Evolutionary conservation across 345 rosid genomes (phyloP).

Genomic region (Corchorus olitorius): DNA sequence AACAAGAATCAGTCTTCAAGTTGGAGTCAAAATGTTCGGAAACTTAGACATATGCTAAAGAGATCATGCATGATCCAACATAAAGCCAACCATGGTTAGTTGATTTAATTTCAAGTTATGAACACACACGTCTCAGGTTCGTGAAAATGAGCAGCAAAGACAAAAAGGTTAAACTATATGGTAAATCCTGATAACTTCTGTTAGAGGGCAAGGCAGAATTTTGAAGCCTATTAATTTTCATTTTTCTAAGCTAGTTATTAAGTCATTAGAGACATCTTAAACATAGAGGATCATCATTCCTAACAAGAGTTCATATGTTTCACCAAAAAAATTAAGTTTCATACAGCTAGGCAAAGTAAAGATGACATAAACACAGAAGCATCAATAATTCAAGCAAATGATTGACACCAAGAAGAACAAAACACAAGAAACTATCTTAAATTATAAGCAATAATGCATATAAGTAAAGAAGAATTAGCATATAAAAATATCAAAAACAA

Average conservation of each 20-base stretch:
- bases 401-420: conserved; percentile 1
- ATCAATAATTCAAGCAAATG: conserved; percentile 1
- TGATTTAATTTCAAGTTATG: not conserved
- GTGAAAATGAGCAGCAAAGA: not conserved
- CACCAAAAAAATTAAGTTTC: no score
- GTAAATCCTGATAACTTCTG: not conserved
- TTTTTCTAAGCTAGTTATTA: not conserved
- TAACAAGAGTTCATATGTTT: no score
- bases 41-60: not conserved
- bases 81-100: not conserved
- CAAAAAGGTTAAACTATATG: not conserved
- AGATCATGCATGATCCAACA: not conserved
- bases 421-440: conserved; percentile 9
- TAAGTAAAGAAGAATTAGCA: conserved; percentile 3
- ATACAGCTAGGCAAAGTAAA: not conserved
- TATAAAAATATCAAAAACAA: not conserved
- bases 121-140: not conserved
- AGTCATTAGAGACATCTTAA: not conserved
- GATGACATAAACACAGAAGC: not conserved
- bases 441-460: not conserved
- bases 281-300: no score
- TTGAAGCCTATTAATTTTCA: not conserved
- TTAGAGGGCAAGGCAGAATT: not conserved
- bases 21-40: not conserved
- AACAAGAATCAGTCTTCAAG: conserved; percentile 7